Conservation (phyloP, 306 rosid genomes). For the Lathyrus aphaca region DNA sequence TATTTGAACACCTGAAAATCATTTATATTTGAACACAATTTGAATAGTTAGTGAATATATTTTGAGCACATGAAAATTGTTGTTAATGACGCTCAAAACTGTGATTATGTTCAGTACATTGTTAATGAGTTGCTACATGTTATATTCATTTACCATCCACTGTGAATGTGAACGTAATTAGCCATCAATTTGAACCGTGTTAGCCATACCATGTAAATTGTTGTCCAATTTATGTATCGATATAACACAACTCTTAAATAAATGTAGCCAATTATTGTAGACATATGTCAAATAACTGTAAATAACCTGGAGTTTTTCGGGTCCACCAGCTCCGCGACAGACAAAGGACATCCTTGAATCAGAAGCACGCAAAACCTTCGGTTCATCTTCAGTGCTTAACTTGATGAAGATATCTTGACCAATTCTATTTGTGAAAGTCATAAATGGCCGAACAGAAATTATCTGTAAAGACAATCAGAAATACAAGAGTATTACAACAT, state of each 20-base stretch:
- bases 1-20: too few species aligned
- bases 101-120: not conserved
- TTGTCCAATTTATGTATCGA: not conserved
- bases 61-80: too few species aligned
- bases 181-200: not conserved
- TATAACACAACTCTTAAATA: conserved; percentile 1
- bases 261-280: conserved; percentile 19
- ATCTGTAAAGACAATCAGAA: conserved; percentile 55
- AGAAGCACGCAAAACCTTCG: conserved; percentile 73
- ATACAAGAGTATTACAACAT: conserved; percentile 19
- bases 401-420: conserved; percentile 79
- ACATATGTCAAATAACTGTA: conserved; percentile 34
- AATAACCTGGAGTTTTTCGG: conserved; percentile 86
- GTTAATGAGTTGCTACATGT: not conserved
- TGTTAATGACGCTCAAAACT: too few species aligned
- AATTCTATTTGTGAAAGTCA: conserved; percentile 94
- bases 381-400: conserved; percentile 76
- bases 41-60: too few species aligned
- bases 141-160: not conserved
- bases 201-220: not conserved
- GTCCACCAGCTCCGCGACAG: conserved; percentile 53
- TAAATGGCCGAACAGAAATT: conserved; percentile 77
- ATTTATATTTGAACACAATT: too few species aligned
- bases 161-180: not conserved
- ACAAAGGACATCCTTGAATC: conserved; percentile 83